Evolutionary conservation across 2,329 filamentous ascomycete species (phyloP).

Genomic region (Diaporthe ampelina): DNA sequence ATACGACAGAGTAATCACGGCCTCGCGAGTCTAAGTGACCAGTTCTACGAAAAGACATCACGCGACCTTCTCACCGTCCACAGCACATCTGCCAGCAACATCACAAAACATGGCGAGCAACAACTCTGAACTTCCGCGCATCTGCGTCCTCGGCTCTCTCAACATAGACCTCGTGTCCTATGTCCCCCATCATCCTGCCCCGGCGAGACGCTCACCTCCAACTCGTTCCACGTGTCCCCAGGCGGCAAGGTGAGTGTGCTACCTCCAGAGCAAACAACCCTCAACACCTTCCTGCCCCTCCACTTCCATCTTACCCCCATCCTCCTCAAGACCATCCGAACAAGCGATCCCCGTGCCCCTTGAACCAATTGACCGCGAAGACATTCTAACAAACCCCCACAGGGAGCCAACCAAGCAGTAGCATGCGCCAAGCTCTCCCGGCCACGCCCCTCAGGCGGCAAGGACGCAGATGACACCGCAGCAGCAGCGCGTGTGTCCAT

Average conservation of each 20-base stretch:
- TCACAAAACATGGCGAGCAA: conserved; percentile 43
- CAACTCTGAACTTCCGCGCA: conserved; percentile 59
- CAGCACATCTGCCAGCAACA: background rate
- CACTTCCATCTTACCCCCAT: background rate
- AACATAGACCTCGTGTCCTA: conserved; percentile 95
- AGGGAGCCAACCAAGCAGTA: conserved; percentile 92
- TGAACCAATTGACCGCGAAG: background rate
- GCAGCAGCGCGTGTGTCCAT: conserved; percentile 68
- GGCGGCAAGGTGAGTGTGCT: conserved; percentile 78
- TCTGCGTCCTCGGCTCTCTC: conserved; percentile 91
- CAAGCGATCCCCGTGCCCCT: background rate
- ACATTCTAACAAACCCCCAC: conserved; percentile 7
- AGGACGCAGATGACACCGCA: conserved; percentile 64
- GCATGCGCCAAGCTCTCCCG: conserved; percentile 87
- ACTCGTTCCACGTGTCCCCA: conserved; percentile 82
- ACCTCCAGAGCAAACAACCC: background rate
- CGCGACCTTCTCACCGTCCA: background rate
- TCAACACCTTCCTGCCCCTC: too few relatives aligned
- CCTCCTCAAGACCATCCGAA: background rate
- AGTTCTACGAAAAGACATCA: background rate
- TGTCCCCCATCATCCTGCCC: conserved; percentile 84
- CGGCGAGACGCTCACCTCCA: conserved; percentile 88
- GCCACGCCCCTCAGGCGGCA: conserved; percentile 44
- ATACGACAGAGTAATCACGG: background rate
- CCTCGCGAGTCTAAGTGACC: background rate